Evolutionary conservation across 2,329 filamentous ascomycete species (phyloP).

Genomic region (Talaromyces verruculosus): DNA sequence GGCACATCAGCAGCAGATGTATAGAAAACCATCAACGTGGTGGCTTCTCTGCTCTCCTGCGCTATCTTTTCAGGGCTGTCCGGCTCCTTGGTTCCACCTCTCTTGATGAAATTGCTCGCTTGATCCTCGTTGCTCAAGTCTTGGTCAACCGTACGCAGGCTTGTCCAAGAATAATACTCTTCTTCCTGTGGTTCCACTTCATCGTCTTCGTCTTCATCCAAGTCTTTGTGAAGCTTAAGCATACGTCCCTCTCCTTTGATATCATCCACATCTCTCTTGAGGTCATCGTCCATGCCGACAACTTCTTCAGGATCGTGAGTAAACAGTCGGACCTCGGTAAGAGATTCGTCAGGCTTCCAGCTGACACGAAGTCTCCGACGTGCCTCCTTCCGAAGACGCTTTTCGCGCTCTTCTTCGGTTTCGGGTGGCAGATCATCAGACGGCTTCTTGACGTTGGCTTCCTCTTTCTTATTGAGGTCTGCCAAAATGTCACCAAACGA

Average conservation of each 20-base stretch:
- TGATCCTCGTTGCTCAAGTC: constrained; percentile 37
- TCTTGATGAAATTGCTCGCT: constrained; percentile 42
- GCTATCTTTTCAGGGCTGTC: constrained; percentile 44
- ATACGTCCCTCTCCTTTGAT: constrained; percentile 57
- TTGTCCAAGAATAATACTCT: constrained; percentile 31
- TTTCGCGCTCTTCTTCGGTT: constrained; percentile 59
- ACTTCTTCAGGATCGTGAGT: constrained; percentile 65
- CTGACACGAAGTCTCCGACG: constrained; percentile 61
- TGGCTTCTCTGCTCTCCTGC: constrained; percentile 49
- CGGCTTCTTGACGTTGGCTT: constrained; percentile 52
- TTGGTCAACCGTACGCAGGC: constrained; percentile 42
- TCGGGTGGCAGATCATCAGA: constrained; percentile 56
- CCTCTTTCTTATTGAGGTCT: constrained; percentile 58
- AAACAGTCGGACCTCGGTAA: constrained; percentile 60
- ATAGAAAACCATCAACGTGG: constrained; percentile 51
- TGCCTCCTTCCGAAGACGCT: constrained; percentile 61
- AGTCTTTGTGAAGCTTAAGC: constrained; percentile 53
- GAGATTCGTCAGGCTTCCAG: constrained; percentile 58
- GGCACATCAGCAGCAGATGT: constrained; percentile 48
- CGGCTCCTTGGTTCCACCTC: constrained; percentile 42
- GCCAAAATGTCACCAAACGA: constrained; percentile 53
- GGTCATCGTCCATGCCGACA: constrained; percentile 57
- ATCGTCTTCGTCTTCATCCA: constrained; percentile 61
- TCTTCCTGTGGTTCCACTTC: constrained; percentile 50
- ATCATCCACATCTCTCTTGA: constrained; percentile 59